Base-by-base conservation (phyloP, 2,329 filamentous ascomycete species). In the Xylariaceae sp. region DNA sequence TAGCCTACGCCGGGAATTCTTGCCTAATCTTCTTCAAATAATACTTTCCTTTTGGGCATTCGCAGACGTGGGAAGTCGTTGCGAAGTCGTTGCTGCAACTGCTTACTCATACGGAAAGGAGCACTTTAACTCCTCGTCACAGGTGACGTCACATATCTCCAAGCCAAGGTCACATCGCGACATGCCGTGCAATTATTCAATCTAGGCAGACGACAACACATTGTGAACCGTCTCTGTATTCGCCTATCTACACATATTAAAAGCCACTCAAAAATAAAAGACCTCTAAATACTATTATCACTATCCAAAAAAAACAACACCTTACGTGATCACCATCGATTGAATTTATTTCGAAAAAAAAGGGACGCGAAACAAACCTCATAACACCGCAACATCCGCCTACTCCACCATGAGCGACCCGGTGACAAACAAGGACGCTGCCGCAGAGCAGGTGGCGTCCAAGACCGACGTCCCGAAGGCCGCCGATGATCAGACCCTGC, bases 391-490 rank as follows among this genome's bases (percentile, higher is more conserved):
- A 3, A 37, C 35, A 11, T 37, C 3, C 3, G 8, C 32, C 32
- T 6, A 8, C 8, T 6, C 5, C 35, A 44, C 42, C 9, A 44
- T 57, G 57, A 57, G 55, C 34, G 12, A 31, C 42, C 4, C 46
- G 5, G 11, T 41, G 7, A 47, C 44, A 9, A 51, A 58, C 42
- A 30, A 54, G 34, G 40, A 31, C 9, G 40, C 19, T 30, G 41
- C 44, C 31, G 50, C 51, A 41, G 45, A 56, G 48, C 12, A 51
- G n/a, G 37, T 43, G 9, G 12, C 47, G 35, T 37, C 50, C 9
- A 51, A 53, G 6, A 39, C 43, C 7, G 41, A 27, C 4, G 26
- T 37, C 6, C 29, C 48, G 32, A 43, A 56, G 19, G 50, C 35
- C 8, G 5, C 51, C n/a, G 41, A 53, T 32, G 45, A n/a, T 11